Evolutionary conservation across 1,284 basidiomycete genomes (phyloP).

Genomic region (Cryptococcus hybrid): DNA sequence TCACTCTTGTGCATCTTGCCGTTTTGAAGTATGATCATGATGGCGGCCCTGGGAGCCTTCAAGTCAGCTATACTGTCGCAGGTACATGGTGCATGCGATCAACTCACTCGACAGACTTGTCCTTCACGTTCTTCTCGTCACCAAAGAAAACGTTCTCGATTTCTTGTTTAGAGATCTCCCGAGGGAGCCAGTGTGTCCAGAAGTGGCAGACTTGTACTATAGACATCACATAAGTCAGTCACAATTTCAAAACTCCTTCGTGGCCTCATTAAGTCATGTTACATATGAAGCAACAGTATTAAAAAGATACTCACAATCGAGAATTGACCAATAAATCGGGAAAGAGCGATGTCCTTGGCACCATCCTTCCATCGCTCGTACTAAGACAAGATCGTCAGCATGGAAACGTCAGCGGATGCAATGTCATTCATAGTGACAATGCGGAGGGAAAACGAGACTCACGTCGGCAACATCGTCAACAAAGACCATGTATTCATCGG

Average conservation of each 20-base stretch:
- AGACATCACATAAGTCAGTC: background rate
- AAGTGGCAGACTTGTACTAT: constrained; percentile 40
- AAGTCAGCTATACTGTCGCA: too few species aligned
- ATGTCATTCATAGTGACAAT: background rate
- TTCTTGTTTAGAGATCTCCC: constrained; percentile 44
- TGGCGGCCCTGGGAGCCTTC: constrained; percentile 33
- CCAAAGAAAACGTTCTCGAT: constrained; percentile 45
- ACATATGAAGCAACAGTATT: background rate
- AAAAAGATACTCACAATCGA: constrained; percentile 32
- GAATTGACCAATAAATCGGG: constrained; percentile 45
- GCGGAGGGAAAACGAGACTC: constrained; percentile 4
- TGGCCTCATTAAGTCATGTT: background rate
- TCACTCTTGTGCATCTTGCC: constrained; percentile 32
- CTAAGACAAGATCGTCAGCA: constrained; percentile 9
- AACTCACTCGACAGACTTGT: constrained; percentile 47
- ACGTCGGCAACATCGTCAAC: constrained; percentile 44
- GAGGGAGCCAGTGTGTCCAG: constrained; percentile 42
- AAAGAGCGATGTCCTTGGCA: constrained; percentile 42
- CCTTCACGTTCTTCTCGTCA: constrained; percentile 44
- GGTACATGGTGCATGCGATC: background rate
- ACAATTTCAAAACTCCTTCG: background rate
- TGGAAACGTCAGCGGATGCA: background rate
- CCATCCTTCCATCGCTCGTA: constrained; percentile 43
- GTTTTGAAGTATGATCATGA: constrained; percentile 42
- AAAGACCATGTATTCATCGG: constrained; percentile 45